phyloP scores from a whole-genome alignment of 805 yeast genomes.

The Torulaspora indica region DNA sequence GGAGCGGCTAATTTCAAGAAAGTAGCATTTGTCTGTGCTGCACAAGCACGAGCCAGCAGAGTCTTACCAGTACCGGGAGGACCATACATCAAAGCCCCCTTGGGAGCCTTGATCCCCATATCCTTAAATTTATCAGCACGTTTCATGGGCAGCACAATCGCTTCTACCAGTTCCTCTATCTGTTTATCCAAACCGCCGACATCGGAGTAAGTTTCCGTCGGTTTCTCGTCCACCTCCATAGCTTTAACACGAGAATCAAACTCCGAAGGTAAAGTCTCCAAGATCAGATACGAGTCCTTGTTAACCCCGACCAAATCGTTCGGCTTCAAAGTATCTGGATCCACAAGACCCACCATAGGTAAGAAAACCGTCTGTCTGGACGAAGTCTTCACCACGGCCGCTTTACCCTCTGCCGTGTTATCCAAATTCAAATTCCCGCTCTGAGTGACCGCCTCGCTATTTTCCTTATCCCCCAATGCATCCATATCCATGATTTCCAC shows the following conservation, averaged over 20 bases:
- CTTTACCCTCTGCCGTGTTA: constrained; percentile 85
- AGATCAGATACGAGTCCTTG: constrained; percentile 87
- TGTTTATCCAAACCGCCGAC: constrained; percentile 98
- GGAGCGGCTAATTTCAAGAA: constrained; percentile 96
- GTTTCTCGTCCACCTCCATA: constrained; percentile 99
- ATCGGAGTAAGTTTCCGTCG: constrained; percentile 93
- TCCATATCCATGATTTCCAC: constrained; percentile 89
- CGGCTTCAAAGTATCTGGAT: constrained; percentile 87
- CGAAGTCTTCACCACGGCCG: constrained; percentile 97
- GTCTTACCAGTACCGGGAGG: constrained; percentile 99
- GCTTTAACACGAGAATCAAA: constrained; percentile 97
- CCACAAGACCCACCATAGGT: constrained; percentile 94
- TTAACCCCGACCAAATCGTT: constrained; percentile 97
- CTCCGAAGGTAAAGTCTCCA: constrained; percentile 94
- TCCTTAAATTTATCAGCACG: constrained; percentile 94
- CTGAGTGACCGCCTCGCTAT: constrained; percentile 52
- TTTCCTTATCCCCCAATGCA: constrained; percentile 72
- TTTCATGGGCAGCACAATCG: constrained; percentile 96
- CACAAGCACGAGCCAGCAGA: constrained; percentile 94
- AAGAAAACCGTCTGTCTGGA: constrained; percentile 96
- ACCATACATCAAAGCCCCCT: constrained; percentile 97
- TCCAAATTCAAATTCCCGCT: constrained; percentile 95
- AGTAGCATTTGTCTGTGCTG: constrained; percentile 97
- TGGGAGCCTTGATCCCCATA: constrained; percentile 95
- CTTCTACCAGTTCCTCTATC: constrained; percentile 96